Conservation (phyloP, 768 basidiomycete genomes). For the Auricularia cornea region DNA sequence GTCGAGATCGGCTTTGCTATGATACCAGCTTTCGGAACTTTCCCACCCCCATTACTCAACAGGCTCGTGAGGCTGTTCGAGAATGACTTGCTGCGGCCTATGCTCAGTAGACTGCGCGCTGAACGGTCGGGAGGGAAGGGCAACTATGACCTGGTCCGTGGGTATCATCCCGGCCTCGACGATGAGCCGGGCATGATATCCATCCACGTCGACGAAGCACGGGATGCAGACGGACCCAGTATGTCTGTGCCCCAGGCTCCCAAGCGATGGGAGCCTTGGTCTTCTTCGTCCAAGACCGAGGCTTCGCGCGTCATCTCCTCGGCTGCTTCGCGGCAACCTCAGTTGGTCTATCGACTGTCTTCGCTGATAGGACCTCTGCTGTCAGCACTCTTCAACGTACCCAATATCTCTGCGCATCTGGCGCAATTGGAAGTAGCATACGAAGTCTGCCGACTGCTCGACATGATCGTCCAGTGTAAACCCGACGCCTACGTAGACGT, state of each 20-base stretch:
- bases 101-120: constrained; percentile 40
- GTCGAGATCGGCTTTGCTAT: constrained; percentile 59
- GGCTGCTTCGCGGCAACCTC: constrained; percentile 47
- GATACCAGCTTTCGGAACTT: constrained; percentile 68
- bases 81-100: constrained; percentile 43
- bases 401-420: neutral
- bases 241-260: neutral
- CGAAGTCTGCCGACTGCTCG: constrained; percentile 37
- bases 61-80: constrained; percentile 65
- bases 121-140: constrained; percentile 12
- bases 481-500: constrained; percentile 63
- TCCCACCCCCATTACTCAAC: constrained; percentile 51
- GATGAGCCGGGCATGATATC: constrained; percentile 36
- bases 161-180: neutral
- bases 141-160: neutral
- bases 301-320: constrained; percentile 31
- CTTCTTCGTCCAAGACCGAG: constrained; percentile 9
- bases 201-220: constrained; percentile 51
- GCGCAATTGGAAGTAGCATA: neutral
- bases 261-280: constrained; percentile 17
- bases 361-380: constrained; percentile 59
- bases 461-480: constrained; percentile 47
- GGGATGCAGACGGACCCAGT: constrained; percentile 13
- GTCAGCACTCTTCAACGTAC: constrained; percentile 32
- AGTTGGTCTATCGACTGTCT: constrained; percentile 48